Conservation (phyloP, 2,329 filamentous ascomycete species). For the Colletotrichum incanum region DNA sequence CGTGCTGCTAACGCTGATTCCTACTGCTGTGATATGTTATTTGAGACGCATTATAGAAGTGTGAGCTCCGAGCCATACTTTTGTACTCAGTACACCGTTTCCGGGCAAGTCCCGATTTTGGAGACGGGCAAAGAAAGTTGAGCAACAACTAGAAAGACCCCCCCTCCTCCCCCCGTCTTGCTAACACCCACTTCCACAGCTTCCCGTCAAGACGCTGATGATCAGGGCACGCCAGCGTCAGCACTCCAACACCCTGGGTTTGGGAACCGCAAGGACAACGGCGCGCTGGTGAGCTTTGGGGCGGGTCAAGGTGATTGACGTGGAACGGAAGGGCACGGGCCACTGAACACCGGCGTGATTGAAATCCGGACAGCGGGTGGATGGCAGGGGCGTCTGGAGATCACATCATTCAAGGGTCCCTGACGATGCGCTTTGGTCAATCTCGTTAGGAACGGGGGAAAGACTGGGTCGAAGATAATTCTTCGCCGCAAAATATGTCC, state of each 20-base stretch:
- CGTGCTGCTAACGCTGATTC: neutral
- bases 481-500: slow-evolving; percentile 3
- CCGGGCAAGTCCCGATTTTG: neutral
- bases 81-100: neutral
- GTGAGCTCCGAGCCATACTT: neutral
- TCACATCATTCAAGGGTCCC: too few relatives aligned
- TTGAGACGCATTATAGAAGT: neutral
- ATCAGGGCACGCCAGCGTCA: neutral
- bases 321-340: neutral
- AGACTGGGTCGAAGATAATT: neutral
- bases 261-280: slow-evolving; percentile 6
- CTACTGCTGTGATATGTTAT: neutral
- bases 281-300: neutral
- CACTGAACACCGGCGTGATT: neutral
- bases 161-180: neutral
- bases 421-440: neutral
- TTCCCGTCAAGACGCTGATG: neutral
- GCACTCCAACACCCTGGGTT: slow-evolving; percentile 3
- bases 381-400: too few relatives aligned
- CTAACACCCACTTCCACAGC: neutral
- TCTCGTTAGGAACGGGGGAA: neutral
- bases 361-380: too few relatives aligned
- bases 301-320: neutral
- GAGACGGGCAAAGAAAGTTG: neutral
- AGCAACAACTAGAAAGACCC: neutral